A percentile compares a stretch with the other conserved stretches of the same genome.
phyloP scores from a whole-genome alignment of 164 flowering plant species.

The Buxus sempervirens region DNA sequence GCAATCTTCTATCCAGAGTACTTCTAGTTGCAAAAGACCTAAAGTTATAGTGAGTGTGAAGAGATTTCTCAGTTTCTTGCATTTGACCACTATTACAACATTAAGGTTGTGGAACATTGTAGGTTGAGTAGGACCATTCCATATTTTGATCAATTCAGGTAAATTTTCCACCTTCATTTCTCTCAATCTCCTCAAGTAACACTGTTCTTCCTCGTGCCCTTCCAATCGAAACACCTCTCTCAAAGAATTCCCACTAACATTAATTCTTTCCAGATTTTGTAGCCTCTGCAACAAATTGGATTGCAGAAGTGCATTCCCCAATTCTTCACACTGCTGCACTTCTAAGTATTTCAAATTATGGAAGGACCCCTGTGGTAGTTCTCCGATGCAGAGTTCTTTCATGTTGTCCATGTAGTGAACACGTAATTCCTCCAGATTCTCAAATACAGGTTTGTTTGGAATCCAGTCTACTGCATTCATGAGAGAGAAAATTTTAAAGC shows the following conservation, averaged over 20 bases:
- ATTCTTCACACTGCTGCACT: not conserved
- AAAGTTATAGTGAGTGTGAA: not conserved
- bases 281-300: not conserved
- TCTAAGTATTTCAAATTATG: conserved; percentile 1
- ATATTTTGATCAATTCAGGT: not conserved
- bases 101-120: not conserved
- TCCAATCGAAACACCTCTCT: not conserved
- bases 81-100: not conserved
- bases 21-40: not conserved
- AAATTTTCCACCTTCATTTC: not conserved
- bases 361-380: conserved; percentile 1
- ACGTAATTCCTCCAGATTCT: conserved; percentile 6
- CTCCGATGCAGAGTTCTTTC: conserved; percentile 12
- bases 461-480: not conserved
- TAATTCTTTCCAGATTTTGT: not conserved
- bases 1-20: not conserved
- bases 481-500: not conserved
- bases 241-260: not conserved
- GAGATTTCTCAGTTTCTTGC: not conserved
- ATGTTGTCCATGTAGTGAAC: conserved; percentile 1
- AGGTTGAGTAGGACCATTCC: conserved; percentile 1
- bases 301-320: conserved; percentile 1
- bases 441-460: conserved; percentile 1
- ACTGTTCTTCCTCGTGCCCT: not conserved
- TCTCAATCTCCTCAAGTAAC: not conserved